Evolutionary conservation across 192 early-diverging fungal species (phyloP).

Genomic region (Coemansia aciculifera): DNA sequence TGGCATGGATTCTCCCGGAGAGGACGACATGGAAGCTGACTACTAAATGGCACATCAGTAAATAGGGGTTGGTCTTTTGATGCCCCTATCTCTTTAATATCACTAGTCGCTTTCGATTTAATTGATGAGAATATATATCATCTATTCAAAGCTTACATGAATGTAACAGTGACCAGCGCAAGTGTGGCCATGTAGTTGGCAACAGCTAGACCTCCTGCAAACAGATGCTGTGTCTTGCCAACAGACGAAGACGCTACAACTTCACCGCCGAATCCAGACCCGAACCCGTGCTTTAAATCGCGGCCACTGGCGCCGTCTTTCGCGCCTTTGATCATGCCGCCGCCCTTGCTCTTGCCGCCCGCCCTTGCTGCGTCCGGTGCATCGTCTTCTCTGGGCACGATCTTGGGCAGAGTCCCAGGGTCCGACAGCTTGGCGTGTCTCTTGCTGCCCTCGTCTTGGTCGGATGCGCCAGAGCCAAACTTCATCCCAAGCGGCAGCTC

Average conservation of each 20-base stretch:
- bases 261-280: background rate
- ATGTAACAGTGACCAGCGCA: background rate
- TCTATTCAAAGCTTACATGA: background rate
- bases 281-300: background rate
- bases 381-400: constrained; percentile 24
- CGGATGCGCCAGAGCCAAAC: constrained; percentile 30
- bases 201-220: background rate
- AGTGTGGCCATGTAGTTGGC: background rate
- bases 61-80: background rate
- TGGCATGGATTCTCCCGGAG: constrained; percentile 90
- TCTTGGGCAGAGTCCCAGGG: constrained; percentile 35
- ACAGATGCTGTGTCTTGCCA: background rate
- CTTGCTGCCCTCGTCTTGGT: constrained; percentile 6
- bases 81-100: background rate
- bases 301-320: background rate
- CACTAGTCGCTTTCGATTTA: background rate
- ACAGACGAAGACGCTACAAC: background rate
- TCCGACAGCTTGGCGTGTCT: constrained; percentile 20
- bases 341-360: background rate
- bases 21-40: constrained; percentile 75
- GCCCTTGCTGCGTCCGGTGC: background rate
- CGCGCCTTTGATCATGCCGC: background rate
- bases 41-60: constrained; percentile 44
- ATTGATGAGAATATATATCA: background rate
- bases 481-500: constrained; percentile 54